Evolutionary conservation across 1,284 basidiomycete genomes (phyloP).

Genomic region (Gomphus bonarii): DNA sequence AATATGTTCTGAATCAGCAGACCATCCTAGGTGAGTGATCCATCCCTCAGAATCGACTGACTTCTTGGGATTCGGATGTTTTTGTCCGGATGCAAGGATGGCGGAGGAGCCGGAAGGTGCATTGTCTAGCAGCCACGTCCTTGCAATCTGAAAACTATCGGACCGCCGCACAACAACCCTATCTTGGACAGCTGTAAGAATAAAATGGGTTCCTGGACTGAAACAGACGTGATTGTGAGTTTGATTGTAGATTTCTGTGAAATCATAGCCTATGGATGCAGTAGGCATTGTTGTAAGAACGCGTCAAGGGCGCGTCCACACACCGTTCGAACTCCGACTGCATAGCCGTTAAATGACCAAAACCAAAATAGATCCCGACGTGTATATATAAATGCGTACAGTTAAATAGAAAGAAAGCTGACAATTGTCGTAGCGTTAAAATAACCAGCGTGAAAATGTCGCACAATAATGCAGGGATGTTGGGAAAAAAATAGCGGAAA

Average conservation of each 20-base stretch:
- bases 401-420: background rate
- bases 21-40: conserved; percentile 75
- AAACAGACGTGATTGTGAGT: conserved; percentile 55
- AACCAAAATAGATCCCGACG: background rate
- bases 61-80: conserved; percentile 11
- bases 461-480: too few relatives aligned
- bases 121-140: conserved; percentile 57
- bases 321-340: background rate
- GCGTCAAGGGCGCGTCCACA: background rate
- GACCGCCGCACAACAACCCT: conserved; percentile 63
- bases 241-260: conserved; percentile 73
- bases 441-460: too few relatives aligned
- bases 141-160: conserved; percentile 64
- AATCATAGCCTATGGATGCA: conserved; percentile 30
- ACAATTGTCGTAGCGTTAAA: background rate
- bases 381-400: background rate
- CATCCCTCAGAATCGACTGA: conserved; percentile 18
- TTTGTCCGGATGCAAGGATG: conserved; percentile 21
- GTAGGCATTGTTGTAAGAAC: conserved; percentile 3
- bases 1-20: conserved; percentile 72
- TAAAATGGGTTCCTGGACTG: conserved; percentile 63
- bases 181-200: conserved; percentile 63
- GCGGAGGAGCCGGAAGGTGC: conserved; percentile 35
- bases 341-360: too few relatives aligned
- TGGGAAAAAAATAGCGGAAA: too few relatives aligned